A percentile compares a stretch with the other conserved stretches of the same genome.
These are phyloP conservation scores for Ogataea ganodermae DNA, from an alignment of 805 yeast species.

Conservation along the genomic window DNA sequence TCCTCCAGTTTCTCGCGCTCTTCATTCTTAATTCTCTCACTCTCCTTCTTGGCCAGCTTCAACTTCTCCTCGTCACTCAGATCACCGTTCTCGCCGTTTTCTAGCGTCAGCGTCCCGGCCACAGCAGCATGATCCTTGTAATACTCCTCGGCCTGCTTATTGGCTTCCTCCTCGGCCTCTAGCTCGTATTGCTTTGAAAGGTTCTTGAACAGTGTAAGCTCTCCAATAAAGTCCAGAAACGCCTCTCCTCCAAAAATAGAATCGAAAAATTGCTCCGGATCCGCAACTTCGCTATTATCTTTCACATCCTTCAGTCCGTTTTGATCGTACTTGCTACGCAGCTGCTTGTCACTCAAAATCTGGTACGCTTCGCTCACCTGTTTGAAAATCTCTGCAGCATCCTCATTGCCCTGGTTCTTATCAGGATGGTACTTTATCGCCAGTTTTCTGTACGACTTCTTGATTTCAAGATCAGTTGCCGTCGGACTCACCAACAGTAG, in stretches of 20 bases:
- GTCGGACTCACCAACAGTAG: conserved; percentile 63
- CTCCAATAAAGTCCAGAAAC: conserved; percentile 78
- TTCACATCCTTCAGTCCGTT: conserved; percentile 60
- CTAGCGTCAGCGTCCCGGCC: conserved; percentile 25
- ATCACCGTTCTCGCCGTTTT: conserved; percentile 28
- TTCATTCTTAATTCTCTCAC: conserved; percentile 45
- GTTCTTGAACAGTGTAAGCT: conserved; percentile 66
- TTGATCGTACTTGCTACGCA: conserved; percentile 77
- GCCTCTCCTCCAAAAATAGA: conserved; percentile 84
- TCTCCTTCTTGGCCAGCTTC: conserved; percentile 32
- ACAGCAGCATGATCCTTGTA: conserved; percentile 48
- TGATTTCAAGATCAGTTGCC: conserved; percentile 81
- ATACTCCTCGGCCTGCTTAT: conserved; percentile 45
- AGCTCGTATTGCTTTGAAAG: conserved; percentile 56
- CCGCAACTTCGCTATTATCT: conserved; percentile 65
- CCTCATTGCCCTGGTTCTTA: conserved; percentile 92
- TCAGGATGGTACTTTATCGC: conserved; percentile 94
- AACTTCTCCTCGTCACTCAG: conserved; percentile 32
- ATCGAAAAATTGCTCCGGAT: conserved; percentile 83
- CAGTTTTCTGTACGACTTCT: conserved; percentile 88
- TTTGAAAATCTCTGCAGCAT: conserved; percentile 86
- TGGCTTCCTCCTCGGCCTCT: conserved; percentile 36
- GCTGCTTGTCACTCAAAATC: conserved; percentile 70
- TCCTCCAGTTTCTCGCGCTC: conserved; percentile 70
- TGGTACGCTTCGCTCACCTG: conserved; percentile 72